These are phyloP conservation scores for Paecilomyces formosus DNA, from an alignment of 2,329 filamentous ascomycete genomes.

Conservation along the genomic window DNA sequence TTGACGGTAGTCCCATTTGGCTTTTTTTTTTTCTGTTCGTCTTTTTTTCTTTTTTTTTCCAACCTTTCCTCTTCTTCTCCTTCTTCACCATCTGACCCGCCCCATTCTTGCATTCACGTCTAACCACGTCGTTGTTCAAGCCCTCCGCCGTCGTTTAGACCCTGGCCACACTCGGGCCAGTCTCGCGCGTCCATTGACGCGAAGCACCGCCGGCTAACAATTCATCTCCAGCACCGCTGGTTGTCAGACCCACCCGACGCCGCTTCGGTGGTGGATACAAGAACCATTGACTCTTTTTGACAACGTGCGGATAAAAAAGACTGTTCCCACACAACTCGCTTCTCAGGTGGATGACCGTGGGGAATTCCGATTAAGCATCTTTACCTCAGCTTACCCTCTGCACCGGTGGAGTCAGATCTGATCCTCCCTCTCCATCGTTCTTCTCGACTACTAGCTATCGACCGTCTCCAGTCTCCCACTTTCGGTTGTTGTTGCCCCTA, in stretches of 20 bases:
- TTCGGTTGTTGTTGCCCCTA: not conserved
- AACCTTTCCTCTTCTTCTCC: conserved; percentile 11
- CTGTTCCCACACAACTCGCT: conserved; percentile 29
- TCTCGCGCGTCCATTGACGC: conserved; percentile 22
- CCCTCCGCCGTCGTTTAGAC: not conserved
- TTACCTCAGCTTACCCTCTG: conserved; percentile 18
- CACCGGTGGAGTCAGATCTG: conserved; percentile 24
- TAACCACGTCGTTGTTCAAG: conserved; percentile 1
- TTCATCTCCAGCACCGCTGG: conserved; percentile 19
- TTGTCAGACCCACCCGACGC: conserved; percentile 32
- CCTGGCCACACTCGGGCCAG: not conserved
- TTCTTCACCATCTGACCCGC: not conserved
- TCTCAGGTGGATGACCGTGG: conserved; percentile 33
- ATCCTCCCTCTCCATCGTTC: conserved; percentile 13
- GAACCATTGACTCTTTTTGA: conserved; percentile 27
- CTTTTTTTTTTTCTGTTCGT: conserved; percentile 8
- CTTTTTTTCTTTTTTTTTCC: conserved; percentile 9
- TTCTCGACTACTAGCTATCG: conserved; percentile 11
- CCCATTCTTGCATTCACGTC: not conserved
- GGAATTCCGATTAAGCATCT: conserved; percentile 30
- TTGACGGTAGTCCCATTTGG: conserved; percentile 6
- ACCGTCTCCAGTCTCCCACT: conserved; percentile 1
- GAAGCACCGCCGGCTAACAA: conserved; percentile 20
- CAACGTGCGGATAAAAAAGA: conserved; percentile 36
- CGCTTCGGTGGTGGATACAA: conserved; percentile 28